Percentiles rank a stretch among this genome's conserved stretches.
Evolutionary conservation across 208 protist genomes (phyloP).

Genomic region (Crithidia brevicula): DNA sequence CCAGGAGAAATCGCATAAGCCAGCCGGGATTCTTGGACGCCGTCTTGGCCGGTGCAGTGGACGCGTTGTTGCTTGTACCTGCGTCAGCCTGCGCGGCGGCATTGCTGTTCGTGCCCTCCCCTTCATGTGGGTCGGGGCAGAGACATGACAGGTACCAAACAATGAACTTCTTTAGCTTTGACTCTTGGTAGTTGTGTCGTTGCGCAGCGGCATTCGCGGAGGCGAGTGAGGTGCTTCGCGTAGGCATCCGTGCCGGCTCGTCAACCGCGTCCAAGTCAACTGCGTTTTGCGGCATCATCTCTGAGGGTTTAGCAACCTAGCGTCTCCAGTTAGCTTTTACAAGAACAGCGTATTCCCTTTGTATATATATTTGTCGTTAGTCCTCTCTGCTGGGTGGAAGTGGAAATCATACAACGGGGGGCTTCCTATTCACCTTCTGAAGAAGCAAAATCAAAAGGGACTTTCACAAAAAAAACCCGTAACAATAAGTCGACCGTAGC

Average conservation of each 20-base stretch:
- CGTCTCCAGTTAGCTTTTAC: too few relatives aligned
- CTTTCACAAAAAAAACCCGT: too few relatives aligned
- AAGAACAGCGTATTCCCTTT: too few relatives aligned
- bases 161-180: conserved; percentile 19
- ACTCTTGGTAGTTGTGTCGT: not conserved
- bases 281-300: not conserved
- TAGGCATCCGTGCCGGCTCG: not conserved
- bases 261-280: conserved; percentile 16
- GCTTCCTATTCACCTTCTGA: too few relatives aligned
- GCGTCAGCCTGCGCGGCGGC: not conserved
- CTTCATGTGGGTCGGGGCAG: conserved; percentile 25
- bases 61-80: not conserved
- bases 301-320: too few relatives aligned
- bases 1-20: conserved; percentile 43
- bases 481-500: too few relatives aligned
- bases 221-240: not conserved
- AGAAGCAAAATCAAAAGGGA: too few relatives aligned
- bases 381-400: too few relatives aligned
- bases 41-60: not conserved
- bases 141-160: conserved; percentile 47
- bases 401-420: too few relatives aligned
- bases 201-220: not conserved
- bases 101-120: not conserved
- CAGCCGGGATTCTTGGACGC: conserved; percentile 11
- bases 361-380: too few relatives aligned